phyloP scores from a whole-genome alignment of 164 flowering plant genomes.

The Magnolia officinalis region DNA sequence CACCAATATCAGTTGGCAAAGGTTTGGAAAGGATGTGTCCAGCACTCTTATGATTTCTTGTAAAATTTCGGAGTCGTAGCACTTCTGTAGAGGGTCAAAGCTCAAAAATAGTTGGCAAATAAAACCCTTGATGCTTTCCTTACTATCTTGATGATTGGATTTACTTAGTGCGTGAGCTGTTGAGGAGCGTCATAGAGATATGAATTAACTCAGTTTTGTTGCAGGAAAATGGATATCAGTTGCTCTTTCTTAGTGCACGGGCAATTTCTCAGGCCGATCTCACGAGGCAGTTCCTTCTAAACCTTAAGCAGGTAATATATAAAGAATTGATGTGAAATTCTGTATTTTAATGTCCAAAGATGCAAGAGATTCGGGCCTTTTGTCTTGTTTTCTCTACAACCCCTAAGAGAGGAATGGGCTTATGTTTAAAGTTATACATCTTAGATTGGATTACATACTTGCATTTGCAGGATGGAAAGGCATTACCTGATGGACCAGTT shows the following conservation, averaged over 20 bases:
- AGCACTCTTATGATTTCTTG: neutral
- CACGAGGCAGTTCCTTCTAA: constrained; percentile 80
- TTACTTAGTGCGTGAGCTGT: neutral
- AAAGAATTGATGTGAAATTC: neutral
- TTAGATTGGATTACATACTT: neutral
- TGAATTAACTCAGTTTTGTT: constrained; percentile 10
- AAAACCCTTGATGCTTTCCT: neutral
- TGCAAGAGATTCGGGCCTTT: neutral
- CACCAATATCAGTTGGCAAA: neutral
- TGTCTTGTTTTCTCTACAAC: neutral
- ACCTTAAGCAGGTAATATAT: constrained; percentile 77
- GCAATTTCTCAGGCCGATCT: constrained; percentile 84
- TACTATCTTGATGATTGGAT: neutral
- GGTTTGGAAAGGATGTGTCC: neutral
- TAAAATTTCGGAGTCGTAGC: neutral
- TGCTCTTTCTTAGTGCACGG: constrained; percentile 96
- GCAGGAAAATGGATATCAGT: constrained; percentile 94
- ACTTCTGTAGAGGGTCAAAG: neutral
- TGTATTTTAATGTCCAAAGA: neutral
- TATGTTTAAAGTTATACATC: neutral
- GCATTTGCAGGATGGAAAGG: constrained; percentile 76
- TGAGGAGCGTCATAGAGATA: neutral
- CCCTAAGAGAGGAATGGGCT: neutral
- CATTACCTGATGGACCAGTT: constrained; percentile 94
- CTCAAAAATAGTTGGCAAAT: neutral